A percentile compares a stretch with the other conserved stretches of the same genome.
Conservation (phyloP, 2,329 filamentous ascomycete genomes). For the Stemphylium lycopersici region DNA sequence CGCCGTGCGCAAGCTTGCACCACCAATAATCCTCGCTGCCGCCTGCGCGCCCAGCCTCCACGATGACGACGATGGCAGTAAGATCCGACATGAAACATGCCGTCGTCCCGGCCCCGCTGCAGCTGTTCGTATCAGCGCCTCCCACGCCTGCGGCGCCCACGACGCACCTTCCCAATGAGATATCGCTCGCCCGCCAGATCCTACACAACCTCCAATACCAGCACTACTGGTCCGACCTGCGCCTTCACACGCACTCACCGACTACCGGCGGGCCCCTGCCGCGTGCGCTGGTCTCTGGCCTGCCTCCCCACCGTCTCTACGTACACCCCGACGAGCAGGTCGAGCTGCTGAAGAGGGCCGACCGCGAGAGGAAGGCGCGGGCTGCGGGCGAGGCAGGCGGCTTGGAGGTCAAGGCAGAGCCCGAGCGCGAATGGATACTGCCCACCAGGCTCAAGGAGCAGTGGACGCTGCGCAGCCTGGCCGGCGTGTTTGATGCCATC, state of each 20-base stretch:
- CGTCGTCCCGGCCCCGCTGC: constrained; percentile 40
- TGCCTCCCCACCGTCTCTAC: constrained; percentile 76
- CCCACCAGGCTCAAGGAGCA: constrained; percentile 75
- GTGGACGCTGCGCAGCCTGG: constrained; percentile 71
- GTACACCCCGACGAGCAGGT: constrained; percentile 84
- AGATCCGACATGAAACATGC: constrained; percentile 26
- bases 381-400: constrained; percentile 47
- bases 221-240: constrained; percentile 73
- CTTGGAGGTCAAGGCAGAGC: constrained; percentile 52
- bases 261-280: constrained; percentile 52
- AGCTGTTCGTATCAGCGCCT: constrained; percentile 34
- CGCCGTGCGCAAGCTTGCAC: constrained; percentile 29
- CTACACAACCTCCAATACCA: constrained; percentile 75
- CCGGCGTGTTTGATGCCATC: constrained; percentile 69
- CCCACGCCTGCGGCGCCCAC: constrained; percentile 12
- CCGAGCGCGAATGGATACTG: constrained; percentile 73
- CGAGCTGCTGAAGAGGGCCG: constrained; percentile 67
- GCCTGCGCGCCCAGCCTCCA: constrained; percentile 15
- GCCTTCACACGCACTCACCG: constrained; percentile 58
- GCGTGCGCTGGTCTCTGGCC: constrained; percentile 71
- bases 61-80: constrained; percentile 34
- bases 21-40: constrained; percentile 25
- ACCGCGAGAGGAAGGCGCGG: constrained; percentile 52
- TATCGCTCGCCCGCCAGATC: constrained; percentile 65
- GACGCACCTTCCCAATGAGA: constrained; percentile 42